These are phyloP conservation scores for Tolypocladium capitatum DNA, from an alignment of 2,329 filamentous ascomycete species.

Conservation along the genomic window DNA sequence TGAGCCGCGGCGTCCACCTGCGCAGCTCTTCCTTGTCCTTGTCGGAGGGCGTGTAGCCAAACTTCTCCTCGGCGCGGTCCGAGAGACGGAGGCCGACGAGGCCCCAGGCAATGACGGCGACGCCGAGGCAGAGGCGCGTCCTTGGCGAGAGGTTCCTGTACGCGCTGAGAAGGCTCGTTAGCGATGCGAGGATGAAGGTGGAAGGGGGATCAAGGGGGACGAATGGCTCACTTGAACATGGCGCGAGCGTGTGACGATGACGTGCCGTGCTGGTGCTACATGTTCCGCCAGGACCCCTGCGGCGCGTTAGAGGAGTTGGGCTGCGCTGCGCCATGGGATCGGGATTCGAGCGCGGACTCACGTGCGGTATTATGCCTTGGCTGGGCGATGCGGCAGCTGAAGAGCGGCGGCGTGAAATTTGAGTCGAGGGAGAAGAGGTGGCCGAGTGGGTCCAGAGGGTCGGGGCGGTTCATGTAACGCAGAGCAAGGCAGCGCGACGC, in stretches of 20 bases:
- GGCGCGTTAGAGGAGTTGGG: neutral
- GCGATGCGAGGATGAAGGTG: neutral
- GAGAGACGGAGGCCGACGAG: conserved; percentile 58
- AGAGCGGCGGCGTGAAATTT: neutral
- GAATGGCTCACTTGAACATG: conserved; percentile 7
- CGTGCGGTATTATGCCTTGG: neutral
- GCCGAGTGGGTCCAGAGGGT: too few relatives aligned
- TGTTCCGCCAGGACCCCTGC: neutral
- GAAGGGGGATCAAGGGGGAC: neutral
- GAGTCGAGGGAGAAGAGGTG: neutral
- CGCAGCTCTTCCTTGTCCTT: conserved; percentile 58
- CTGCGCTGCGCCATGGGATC: neutral
- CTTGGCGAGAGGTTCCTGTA: conserved; percentile 61
- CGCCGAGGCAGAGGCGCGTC: conserved; percentile 58
- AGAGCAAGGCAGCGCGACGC: too few relatives aligned
- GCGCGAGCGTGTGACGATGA: neutral
- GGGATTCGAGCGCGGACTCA: neutral
- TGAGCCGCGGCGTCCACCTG: conserved; percentile 47
- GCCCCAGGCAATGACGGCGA: conserved; percentile 66
- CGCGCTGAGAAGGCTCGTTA: conserved; percentile 27
- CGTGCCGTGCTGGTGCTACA: neutral
- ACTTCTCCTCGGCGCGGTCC: conserved; percentile 57
- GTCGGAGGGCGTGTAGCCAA: conserved; percentile 60
- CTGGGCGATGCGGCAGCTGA: neutral
- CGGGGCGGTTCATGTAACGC: too few relatives aligned